Base-by-base conservation (phyloP, 139 green algal genomes). In the Chlamydomonas urium region DNA sequence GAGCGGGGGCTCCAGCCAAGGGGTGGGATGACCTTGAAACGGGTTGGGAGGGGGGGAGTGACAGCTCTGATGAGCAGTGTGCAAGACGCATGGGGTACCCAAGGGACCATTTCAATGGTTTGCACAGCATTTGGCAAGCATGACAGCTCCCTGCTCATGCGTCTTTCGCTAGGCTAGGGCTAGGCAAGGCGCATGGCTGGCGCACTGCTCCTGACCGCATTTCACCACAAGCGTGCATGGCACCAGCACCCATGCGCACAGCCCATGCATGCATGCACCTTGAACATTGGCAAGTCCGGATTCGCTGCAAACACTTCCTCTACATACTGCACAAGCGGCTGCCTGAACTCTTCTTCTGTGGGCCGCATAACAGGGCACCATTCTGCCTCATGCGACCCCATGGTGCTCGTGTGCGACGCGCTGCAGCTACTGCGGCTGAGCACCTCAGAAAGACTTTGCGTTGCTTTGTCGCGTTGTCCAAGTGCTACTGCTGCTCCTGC, bases 271-370 rank as follows among this genome's bases (percentile, higher is more conserved):
- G 37, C 19, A 32, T 37, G 4, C 34, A 84, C 86, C 78, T 89
- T 90, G 80, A 91, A 89, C 81, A 88, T 88, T 6, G 86, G 53
- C 32, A 91, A 37, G 60, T 88, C 76, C 35, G 82, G 79, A 37
- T 89, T 4, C 38, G 86, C 76, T 14, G 47, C 42, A 47, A 89
- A 83, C 2, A 87, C 50, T 35, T 78, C n/a, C 1, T n/a, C 17
- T 28, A 89, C 80, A 57, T 81, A 91, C 10, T 85, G 75, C n/a
- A 36, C 69, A 26, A 89, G 88, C 0, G 86, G 86, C 69, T 75
- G 61, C 48, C 61, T 68, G 48, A 89, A 91, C 47, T 91, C 83
- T 29, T 81, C 71, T 50, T 75, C 59, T 0, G 70, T 83, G 0
- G 86, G 86, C n/a, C 63, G 63, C 33, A 87, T 75, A n/a, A 79